These are phyloP conservation scores for Taiozyma onychis DNA, from an alignment of 1,139 yeast species.

Conservation along the genomic window DNA sequence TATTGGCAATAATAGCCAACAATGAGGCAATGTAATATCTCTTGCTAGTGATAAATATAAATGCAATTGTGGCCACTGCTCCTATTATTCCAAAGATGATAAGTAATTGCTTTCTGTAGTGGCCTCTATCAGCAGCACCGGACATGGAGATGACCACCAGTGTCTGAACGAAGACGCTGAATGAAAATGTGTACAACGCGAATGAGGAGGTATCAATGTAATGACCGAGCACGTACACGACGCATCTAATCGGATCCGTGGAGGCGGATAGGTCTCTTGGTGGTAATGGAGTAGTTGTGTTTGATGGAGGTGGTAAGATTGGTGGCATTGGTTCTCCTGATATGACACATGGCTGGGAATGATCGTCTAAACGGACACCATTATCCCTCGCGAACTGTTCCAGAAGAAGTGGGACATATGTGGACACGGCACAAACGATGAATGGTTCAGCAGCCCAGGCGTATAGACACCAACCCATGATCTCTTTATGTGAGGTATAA, in stretches of 20 bases:
- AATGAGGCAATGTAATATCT: conserved; percentile 51
- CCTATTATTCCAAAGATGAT: conserved; percentile 53
- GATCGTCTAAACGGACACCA: conserved; percentile 53
- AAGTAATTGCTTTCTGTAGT: conserved; percentile 45
- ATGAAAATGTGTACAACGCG: conserved; percentile 63
- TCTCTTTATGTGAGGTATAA: conserved; percentile 30
- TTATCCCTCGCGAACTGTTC: conserved; percentile 63
- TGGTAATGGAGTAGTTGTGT: background rate
- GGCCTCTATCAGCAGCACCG: conserved; percentile 58
- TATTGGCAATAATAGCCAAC: conserved; percentile 52
- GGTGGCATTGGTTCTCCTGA: conserved; percentile 25
- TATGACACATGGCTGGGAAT: conserved; percentile 36
- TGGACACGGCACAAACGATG: conserved; percentile 65
- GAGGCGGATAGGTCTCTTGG: background rate
- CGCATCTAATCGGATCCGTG: conserved; percentile 29
- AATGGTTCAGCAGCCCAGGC: conserved; percentile 73
- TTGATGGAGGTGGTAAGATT: conserved; percentile 25
- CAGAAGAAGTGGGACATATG: conserved; percentile 60
- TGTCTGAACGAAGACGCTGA: conserved; percentile 59
- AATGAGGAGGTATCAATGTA: conserved; percentile 63
- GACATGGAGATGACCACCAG: conserved; percentile 60
- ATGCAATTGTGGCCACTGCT: conserved; percentile 42
- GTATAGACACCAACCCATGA: conserved; percentile 49
- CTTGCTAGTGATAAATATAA: conserved; percentile 34
- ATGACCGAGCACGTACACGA: conserved; percentile 40